Evolutionary conservation across 2,329 filamentous ascomycete species (phyloP), one percentile per base, ranked within the genome.

Genomic region (Aspergillus unguis): DNA sequence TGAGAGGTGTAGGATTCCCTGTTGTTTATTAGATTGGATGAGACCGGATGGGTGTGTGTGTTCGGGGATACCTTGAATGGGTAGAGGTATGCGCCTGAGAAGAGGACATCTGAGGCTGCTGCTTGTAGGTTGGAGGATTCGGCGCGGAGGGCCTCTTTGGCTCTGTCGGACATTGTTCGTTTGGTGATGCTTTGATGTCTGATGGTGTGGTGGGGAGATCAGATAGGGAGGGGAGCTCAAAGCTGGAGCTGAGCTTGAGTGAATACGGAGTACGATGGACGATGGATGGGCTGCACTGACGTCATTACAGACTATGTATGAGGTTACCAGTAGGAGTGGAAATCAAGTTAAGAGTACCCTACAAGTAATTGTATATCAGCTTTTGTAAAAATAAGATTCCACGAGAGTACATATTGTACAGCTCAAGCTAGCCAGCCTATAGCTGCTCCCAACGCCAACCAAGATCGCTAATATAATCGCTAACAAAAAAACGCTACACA

Each of bases 31-130:
- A n/a, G n/a, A n/a, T n/a, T n/a, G n/a, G 35, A n/a, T 37, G 35
- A n/a, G 17, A 37, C 10, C 10, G 35, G 11, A n/a, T 37, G 35
- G 11, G 35, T 9, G 11, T 37, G n/a, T n/a, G n/a, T n/a, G n/a
- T n/a, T n/a, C n/a, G n/a, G n/a, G n/a, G 52, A 68, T 43, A 80
- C 82, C 70, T 82, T 91, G 72, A 96, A 79, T 27, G 92, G 92
- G 72, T 96, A 96, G 58, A 95, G 72, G 67, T 94, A 96, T 26
- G 91, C 84, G 45, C 85, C 83, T 58, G 90, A 95, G 62, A 79
- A 83, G 47, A 85, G 82, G 31, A 90, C 88, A 64, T 90, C 84
- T 37, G 79, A 73, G 38, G 89, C 79, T 35, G 91, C 76, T 11
- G 72, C 71, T 60, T 77, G 83, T 50, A 88, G 81, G 58, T 85